Conservation (phyloP, 169 alveolate species). For the Cryptosporidium muris region DNA sequence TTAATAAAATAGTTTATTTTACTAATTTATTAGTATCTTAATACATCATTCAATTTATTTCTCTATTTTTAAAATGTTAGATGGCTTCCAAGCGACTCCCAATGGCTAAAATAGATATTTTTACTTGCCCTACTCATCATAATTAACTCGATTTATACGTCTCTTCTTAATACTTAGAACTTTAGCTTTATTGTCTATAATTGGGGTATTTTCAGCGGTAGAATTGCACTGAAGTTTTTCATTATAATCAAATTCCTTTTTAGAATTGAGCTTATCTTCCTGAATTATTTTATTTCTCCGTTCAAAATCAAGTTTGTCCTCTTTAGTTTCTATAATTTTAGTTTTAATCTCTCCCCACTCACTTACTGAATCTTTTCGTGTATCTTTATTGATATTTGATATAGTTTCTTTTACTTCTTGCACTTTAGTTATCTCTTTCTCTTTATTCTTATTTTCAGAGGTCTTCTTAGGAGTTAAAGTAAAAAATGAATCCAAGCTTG, state of each 20-base stretch:
- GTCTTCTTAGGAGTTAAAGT: neutral
- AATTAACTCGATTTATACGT: no score
- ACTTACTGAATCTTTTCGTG: neutral
- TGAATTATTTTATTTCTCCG: neutral
- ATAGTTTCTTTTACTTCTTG: neutral
- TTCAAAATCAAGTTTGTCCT: neutral
- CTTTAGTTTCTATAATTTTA: neutral
- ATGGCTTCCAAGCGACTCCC: no score
- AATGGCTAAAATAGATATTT: no score
- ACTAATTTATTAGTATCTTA: no score
- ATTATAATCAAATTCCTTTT: neutral
- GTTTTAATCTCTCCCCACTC: neutral
- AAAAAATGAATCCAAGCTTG: constrained; percentile 50
- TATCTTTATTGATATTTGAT: neutral
- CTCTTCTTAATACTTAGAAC: no score
- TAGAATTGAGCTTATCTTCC: neutral
- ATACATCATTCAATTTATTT: no score
- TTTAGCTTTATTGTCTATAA: no score
- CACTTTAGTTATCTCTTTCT: neutral
- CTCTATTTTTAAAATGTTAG: no score
- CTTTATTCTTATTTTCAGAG: neutral
- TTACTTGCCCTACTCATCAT: no score
- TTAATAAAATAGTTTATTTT: no score
- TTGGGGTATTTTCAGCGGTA: no score
- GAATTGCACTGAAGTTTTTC: no score